A percentile compares a stretch with the other conserved stretches of the same genome.
Evolutionary conservation across 257 asterid genomes (phyloP).

Genomic region (Linderniella brevidens): DNA sequence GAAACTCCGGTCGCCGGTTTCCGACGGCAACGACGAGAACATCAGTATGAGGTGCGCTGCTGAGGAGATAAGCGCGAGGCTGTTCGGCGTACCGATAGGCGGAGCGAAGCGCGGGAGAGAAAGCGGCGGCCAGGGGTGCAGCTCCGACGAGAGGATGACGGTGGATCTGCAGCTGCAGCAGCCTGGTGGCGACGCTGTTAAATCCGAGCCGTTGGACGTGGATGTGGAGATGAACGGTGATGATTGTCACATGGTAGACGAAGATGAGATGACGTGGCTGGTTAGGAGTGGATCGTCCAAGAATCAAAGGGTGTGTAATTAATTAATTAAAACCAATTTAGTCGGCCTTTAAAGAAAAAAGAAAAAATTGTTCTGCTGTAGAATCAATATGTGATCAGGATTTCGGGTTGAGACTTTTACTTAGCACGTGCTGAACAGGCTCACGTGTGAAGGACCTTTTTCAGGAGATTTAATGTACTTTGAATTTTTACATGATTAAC

Average conservation of each 20-base stretch:
- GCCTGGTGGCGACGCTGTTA: slow-evolving; percentile 6
- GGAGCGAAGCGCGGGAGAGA: slow-evolving; percentile 17
- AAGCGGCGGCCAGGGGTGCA: slow-evolving; percentile 2
- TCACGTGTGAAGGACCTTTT: too few species aligned
- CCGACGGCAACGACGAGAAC: slow-evolving; percentile 7
- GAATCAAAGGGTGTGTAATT: slow-evolving; percentile 4
- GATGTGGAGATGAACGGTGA: slow-evolving; percentile 3
- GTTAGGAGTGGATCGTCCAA: background rate
- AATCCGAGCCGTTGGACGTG: slow-evolving; percentile 13
- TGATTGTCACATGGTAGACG: background rate
- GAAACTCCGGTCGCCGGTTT: background rate
- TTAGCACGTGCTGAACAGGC: too few species aligned
- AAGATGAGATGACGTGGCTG: slow-evolving; percentile 1
- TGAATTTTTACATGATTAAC: too few species aligned
- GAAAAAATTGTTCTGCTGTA: too few species aligned
- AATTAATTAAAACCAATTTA: background rate
- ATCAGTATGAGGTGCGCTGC: slow-evolving; percentile 9
- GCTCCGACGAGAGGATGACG: background rate
- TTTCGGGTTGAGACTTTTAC: too few species aligned
- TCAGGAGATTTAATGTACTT: too few species aligned
- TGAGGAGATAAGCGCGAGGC: slow-evolving; percentile 12
- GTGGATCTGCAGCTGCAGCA: slow-evolving; percentile 18
- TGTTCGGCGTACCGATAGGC: slow-evolving; percentile 16
- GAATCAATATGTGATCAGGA: too few species aligned
- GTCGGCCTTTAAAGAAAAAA: too few species aligned